Percentiles rank a stretch among this genome's conserved stretches.
phyloP scores from a whole-genome alignment of 1,284 basidiomycete genomes.

The Neonothopanus nambi region DNA sequence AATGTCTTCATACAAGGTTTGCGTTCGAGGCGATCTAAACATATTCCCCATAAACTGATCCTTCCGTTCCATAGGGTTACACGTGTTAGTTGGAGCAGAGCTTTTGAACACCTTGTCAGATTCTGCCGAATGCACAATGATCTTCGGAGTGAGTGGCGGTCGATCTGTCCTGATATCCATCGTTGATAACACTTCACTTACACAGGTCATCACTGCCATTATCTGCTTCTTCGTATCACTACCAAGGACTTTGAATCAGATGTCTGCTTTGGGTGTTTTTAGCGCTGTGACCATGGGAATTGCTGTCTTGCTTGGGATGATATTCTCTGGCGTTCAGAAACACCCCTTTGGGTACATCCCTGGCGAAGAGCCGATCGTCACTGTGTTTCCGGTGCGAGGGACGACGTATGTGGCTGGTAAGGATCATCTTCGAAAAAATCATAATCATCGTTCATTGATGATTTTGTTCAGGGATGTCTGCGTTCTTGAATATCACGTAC shows the following conservation, averaged over 20 bases:
- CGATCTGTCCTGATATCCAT: too few species aligned
- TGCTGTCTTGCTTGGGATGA: constrained; percentile 53
- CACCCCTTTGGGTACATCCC: constrained; percentile 41
- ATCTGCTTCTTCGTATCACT: constrained; percentile 50
- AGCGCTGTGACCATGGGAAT: constrained; percentile 56
- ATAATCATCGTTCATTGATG: constrained; percentile 1
- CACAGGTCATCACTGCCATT: constrained; percentile 36
- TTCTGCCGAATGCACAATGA: constrained; percentile 55
- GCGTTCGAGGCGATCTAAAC: too few species aligned
- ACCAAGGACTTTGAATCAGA: constrained; percentile 53
- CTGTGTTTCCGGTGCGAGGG: constrained; percentile 37
- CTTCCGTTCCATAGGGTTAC: constrained; percentile 33
- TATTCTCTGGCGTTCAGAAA: constrained; percentile 53
- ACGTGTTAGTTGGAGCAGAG: constrained; percentile 45
- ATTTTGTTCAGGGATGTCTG: constrained; percentile 36
- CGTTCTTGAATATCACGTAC: constrained; percentile 53
- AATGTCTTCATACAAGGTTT: constrained; percentile 49
- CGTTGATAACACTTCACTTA: background rate
- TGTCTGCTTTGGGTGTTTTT: constrained; percentile 43
- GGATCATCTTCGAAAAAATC: constrained; percentile 29
- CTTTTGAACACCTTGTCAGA: constrained; percentile 60
- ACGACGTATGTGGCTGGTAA: constrained; percentile 58
- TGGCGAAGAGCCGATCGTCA: constrained; percentile 40
- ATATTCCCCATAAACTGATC: constrained; percentile 1
- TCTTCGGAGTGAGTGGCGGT: constrained; percentile 39